phyloP scores from a whole-genome alignment of 2,329 filamentous ascomycete species.

The Fusarium newnesense region DNA sequence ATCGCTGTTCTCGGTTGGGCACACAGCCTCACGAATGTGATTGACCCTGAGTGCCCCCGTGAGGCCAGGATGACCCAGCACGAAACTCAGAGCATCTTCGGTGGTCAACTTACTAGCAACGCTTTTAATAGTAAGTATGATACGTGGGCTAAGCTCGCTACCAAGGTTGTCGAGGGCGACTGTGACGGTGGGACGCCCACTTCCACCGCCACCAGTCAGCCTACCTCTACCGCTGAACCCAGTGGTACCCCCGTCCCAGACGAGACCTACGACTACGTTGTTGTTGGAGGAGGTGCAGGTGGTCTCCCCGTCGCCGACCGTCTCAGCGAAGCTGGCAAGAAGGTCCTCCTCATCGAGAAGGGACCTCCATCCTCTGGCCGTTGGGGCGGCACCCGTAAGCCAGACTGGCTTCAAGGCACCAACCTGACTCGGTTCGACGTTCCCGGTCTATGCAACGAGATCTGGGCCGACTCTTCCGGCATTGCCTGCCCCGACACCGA shows the following conservation, averaged over 20 bases:
- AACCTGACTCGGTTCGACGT: slow-evolving; percentile 13
- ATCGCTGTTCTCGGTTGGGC: slow-evolving; percentile 12
- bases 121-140: not conserved
- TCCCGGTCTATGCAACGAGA: slow-evolving; percentile 5
- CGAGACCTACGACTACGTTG: slow-evolving; percentile 10
- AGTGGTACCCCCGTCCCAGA: not conserved
- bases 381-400: slow-evolving; percentile 9
- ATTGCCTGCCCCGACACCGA: slow-evolving; percentile 10
- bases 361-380: slow-evolving; percentile 7
- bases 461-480: slow-evolving; percentile 2
- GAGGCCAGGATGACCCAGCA: slow-evolving; percentile 12
- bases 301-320: slow-evolving; percentile 7
- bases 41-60: not conserved
- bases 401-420: slow-evolving; percentile 8
- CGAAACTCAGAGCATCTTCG: slow-evolving; percentile 13
- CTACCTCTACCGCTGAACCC: not conserved
- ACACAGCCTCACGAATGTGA: not conserved
- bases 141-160: slow-evolving; percentile 1
- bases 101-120: slow-evolving; percentile 2
- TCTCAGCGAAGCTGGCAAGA: slow-evolving; percentile 13
- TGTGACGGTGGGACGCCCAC: not conserved
- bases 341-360: slow-evolving; percentile 11
- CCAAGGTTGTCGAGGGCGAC: not conserved
- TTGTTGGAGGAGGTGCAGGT: slow-evolving; percentile 6
- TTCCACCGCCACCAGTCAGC: not conserved